Evolutionary conservation across 495 filamentous ascomycete species (phyloP), one percentile per base, ranked within the genome.

Genomic region (Lophium mytilinum): DNA sequence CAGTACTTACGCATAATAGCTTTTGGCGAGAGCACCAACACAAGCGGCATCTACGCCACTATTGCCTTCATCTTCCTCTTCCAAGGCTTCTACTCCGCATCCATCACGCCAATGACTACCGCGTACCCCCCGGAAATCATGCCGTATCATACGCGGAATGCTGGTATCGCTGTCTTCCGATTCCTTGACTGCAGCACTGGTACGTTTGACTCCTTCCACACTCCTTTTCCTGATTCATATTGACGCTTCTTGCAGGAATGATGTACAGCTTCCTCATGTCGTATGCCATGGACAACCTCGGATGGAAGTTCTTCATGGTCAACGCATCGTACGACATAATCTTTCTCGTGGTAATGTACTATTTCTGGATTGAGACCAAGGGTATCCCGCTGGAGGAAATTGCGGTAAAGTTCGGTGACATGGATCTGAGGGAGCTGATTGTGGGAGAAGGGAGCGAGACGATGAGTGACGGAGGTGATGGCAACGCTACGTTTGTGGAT

Each of bases 31-130:
- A 47, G 39, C 9, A 17, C 9, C 15, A 53, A 58, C 56, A 53
- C 47, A 12, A 30, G 40, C 34, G 56, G 56, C 24, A 41, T 58
- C 24, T 58, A 58, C 42, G 56, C 50, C 39, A 58, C 56, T 21
- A 53, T 58, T 15, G 49, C 56, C 8, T 47, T 53, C 50, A 58
- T 58, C 11, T 58, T 58, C 42, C 9, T 58, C 45, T 58, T 47
- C 42, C 52, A 58, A 14, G 56, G 40, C 11, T 19, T 43, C 12
- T 58, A 58, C 34, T 39, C 50, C 4, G 52, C 39, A 42, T 49
- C 50, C 7, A 58, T 58, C 50, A 58, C 56, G 8, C 56, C 56
- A 4, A 17, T 58, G 39, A 58, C 49, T 11, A 43, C 49, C 5
- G 15, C 49, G 11, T 58, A 58, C 18, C 50, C 56, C 11, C 56